phyloP scores from a whole-genome alignment of 176 grass and related monocot genomes.

The Oryza coarctata region DNA sequence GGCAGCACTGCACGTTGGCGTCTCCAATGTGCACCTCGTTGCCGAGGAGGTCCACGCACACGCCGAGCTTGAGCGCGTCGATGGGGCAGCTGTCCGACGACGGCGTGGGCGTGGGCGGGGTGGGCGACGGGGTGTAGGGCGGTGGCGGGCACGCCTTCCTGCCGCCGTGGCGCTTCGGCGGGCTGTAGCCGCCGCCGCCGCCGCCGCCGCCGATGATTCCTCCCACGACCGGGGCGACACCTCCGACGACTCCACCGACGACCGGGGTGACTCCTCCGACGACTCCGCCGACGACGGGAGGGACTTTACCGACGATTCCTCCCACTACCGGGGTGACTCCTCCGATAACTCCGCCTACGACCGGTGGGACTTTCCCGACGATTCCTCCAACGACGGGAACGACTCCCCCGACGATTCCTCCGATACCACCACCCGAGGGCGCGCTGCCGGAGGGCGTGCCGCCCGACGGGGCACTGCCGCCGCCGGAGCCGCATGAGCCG shows the following conservation, averaged over 20 bases:
- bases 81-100: conserved; percentile 50
- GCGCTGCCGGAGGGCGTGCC: background rate
- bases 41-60: conserved; percentile 53
- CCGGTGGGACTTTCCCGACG: background rate
- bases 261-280: background rate
- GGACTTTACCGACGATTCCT: background rate
- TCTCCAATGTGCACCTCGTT: conserved; percentile 57
- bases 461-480: background rate
- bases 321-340: background rate
- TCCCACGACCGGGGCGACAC: background rate
- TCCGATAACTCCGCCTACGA: background rate
- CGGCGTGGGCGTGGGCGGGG: conserved; percentile 31
- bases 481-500: conserved; percentile 3
- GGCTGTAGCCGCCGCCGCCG: background rate
- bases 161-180: conserved; percentile 20
- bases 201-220: background rate
- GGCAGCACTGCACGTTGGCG: conserved; percentile 56
- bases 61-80: conserved; percentile 64
- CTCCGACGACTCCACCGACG: background rate
- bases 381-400: background rate
- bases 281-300: background rate
- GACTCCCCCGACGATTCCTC: background rate
- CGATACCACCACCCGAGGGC: background rate
- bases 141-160: conserved; percentile 51
- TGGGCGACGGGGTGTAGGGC: conserved; percentile 20